Evolutionary conservation across 352 stramenopile genomes (phyloP).

Genomic region (Globisporangium takayamanum): DNA sequence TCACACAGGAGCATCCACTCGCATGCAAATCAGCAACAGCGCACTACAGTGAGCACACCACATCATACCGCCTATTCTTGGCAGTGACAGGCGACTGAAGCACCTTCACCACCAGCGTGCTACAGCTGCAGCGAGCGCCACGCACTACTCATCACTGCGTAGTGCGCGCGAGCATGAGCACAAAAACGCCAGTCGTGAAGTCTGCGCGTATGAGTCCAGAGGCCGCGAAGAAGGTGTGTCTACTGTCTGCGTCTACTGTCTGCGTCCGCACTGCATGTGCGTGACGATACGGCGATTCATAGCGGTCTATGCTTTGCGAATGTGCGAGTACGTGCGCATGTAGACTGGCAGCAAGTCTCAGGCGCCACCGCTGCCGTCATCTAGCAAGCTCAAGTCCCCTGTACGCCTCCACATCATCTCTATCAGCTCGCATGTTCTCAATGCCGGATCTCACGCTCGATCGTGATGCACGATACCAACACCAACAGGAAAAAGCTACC

Average conservation of each 20-base stretch:
- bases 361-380: neutral
- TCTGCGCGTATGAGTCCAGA: slow-evolving; percentile 1
- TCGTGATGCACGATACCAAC: neutral
- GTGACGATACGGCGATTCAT: no score
- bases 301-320: no score
- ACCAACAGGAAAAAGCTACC: slow-evolving; percentile 10
- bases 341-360: neutral
- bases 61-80: no score
- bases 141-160: no score
- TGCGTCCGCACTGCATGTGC: neutral
- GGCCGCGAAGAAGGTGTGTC: slow-evolving; percentile 6
- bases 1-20: no score
- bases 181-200: slow-evolving; percentile 1
- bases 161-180: neutral
- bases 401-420: neutral
- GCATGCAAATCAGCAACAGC: no score
- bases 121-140: no score
- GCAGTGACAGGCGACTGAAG: no score
- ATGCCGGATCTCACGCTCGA: neutral
- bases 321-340: no score
- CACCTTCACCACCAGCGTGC: no score
- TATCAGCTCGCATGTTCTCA: neutral
- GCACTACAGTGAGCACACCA: no score
- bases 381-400: neutral
- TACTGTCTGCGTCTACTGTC: neutral